Evolutionary conservation across 2,329 filamentous ascomycete genomes (phyloP).

Genomic region (Stachybotrys elegans): DNA sequence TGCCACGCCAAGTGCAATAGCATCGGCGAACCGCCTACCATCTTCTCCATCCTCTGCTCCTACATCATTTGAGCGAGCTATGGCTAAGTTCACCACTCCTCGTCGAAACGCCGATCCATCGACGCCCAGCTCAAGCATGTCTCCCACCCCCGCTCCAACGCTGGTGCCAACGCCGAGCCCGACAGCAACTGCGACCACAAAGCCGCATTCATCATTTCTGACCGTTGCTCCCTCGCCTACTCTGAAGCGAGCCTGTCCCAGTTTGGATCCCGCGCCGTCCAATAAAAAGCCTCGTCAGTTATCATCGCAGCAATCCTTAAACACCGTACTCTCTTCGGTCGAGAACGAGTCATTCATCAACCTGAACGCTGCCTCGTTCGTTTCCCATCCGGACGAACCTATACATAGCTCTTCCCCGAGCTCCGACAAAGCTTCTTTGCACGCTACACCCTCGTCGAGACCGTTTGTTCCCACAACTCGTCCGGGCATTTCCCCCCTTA

Average conservation of each 20-base stretch:
- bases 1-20: neutral
- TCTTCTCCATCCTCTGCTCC: neutral
- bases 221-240: neutral
- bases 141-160: neutral
- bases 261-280: neutral
- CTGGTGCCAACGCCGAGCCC: neutral
- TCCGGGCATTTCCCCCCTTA: neutral
- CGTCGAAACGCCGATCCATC: neutral
- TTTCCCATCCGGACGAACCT: neutral
- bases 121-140: neutral
- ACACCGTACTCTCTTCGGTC: neutral
- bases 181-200: neutral
- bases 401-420: neutral
- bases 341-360: neutral
- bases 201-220: neutral
- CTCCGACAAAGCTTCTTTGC: neutral
- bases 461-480: neutral
- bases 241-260: neutral
- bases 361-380: neutral
- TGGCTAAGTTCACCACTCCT: neutral
- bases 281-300: neutral
- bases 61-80: neutral
- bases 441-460: neutral
- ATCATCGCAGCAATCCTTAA: neutral
- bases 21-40: neutral